Evolutionary conservation across 495 filamentous ascomycete species (phyloP), one percentile per base, ranked within the genome.

Genomic region (Neurospora cerealis): DNA sequence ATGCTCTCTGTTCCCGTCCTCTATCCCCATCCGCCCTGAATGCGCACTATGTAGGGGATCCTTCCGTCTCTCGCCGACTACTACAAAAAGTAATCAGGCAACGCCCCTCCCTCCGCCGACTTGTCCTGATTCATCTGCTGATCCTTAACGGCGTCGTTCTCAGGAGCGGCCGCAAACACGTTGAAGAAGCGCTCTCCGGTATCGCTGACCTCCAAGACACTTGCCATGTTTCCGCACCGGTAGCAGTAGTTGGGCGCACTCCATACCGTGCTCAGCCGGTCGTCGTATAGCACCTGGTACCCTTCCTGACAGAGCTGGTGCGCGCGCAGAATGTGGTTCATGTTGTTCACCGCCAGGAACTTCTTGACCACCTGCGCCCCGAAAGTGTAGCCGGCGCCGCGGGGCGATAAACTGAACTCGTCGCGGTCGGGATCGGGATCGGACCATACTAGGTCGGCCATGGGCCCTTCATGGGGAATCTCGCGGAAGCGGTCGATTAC

Each of bases 401-500:
- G 88, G 7, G 96, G 96, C 8, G 93, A 96, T 4, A 99, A 88
- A 0, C 92, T 94, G 85, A 99, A 99, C 80, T 99, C 96, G 80
- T 99, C 96, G 34, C 94, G 89, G 72, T 98, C 96, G 2, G 93
- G 90, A 78, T 99, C 96, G 2, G 96, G 96, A 79, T 99, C 96
- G 2, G 93, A 96, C 96, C 96, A 99, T 21, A 99, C 96, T 6
- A 99, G 83, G 80, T 99, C 96, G n/a, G 96, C 96, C 96, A 99
- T 99, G 5, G 96, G 96, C 0, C 96, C 96, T 82, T 99, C 96
- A 82, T 99, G 96, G 1, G 96, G 96, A 69, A 99, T 99, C 79
- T 99, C 96, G 54, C 96, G 89, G 84, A 97, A 99, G 8, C 96
- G 93, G 84, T 99, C 96, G 79, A 99, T 98, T 79, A 98, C 95